A percentile compares a stretch with the other conserved stretches of the same genome.
Evolutionary conservation across 164 flowering plant species (phyloP).

Genomic region (Hamamelis virginiana): DNA sequence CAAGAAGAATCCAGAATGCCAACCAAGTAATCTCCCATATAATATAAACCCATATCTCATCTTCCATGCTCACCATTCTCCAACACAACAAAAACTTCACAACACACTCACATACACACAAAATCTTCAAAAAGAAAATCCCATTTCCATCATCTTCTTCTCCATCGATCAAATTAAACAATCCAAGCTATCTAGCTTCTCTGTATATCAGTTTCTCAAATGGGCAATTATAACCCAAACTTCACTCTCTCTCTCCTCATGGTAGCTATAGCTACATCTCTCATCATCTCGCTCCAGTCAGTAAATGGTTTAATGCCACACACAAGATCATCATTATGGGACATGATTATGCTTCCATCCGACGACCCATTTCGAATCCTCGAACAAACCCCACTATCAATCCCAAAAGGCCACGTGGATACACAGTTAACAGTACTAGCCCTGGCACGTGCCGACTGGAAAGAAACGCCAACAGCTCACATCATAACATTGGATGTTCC

Average conservation of each 20-base stretch:
- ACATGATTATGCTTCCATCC: constrained; percentile 27
- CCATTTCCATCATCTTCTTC: no score
- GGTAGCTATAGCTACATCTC: not conserved
- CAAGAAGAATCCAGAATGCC: no score
- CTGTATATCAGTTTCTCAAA: not conserved
- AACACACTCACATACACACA: no score
- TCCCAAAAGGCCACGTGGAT: constrained; percentile 31
- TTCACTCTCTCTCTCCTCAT: not conserved
- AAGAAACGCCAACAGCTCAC: constrained; percentile 39
- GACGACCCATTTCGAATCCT: constrained; percentile 50
- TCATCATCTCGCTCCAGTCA: not conserved
- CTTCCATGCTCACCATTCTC: no score
- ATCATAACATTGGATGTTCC: constrained; percentile 41
- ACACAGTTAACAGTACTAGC: no score
- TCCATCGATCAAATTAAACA: no score
- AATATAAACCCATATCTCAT: no score
- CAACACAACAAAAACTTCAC: no score
- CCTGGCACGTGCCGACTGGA: constrained; percentile 51
- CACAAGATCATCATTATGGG: constrained; percentile 22
- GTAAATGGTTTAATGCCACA: constrained; percentile 32
- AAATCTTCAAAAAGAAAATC: no score
- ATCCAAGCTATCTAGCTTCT: no score
- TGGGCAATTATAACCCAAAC: not conserved
- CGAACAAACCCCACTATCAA: constrained; percentile 38
- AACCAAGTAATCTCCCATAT: no score